Conservation (phyloP, 164 flowering plant species). For the Magnolia kwangsiensis region DNA sequence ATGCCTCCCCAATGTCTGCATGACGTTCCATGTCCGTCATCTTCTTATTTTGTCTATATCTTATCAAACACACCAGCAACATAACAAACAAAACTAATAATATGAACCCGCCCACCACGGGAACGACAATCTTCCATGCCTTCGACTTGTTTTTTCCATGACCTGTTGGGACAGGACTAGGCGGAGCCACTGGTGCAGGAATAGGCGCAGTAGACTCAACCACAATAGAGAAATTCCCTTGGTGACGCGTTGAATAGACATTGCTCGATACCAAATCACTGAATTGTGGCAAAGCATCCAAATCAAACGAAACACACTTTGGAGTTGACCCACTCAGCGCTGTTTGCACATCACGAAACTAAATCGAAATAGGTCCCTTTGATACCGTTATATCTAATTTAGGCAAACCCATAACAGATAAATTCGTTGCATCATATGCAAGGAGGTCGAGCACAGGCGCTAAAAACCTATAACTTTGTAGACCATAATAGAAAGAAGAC, state of each 20-base stretch:
- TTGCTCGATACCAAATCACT: constrained; percentile 40
- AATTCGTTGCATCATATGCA: constrained; percentile 62
- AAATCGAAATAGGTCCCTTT: no score
- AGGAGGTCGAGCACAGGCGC: constrained; percentile 81
- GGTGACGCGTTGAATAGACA: constrained; percentile 41
- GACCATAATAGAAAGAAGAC: constrained; percentile 52
- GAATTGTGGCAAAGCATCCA: constrained; percentile 42
- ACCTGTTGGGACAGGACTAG: background rate
- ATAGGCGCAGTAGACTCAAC: constrained; percentile 44
- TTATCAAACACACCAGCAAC: constrained; percentile 35
- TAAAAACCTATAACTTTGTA: constrained; percentile 49
- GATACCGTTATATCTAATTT: constrained; percentile 52
- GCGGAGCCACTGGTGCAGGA: constrained; percentile 33
- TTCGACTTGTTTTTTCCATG: constrained; percentile 21
- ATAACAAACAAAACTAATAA: constrained; percentile 37
- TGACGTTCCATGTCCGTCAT: constrained; percentile 69
- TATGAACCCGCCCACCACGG: constrained; percentile 53
- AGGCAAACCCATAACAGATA: constrained; percentile 55
- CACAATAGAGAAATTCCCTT: constrained; percentile 80
- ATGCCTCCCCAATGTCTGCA: constrained; percentile 60
- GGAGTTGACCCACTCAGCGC: constrained; percentile 38
- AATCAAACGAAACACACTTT: constrained; percentile 62
- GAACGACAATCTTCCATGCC: constrained; percentile 59
- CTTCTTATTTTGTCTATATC: constrained; percentile 38
- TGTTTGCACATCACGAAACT: no score